Base-by-base conservation (phyloP, 2,329 filamentous ascomycete species). In the Penicillium sp. region DNA sequence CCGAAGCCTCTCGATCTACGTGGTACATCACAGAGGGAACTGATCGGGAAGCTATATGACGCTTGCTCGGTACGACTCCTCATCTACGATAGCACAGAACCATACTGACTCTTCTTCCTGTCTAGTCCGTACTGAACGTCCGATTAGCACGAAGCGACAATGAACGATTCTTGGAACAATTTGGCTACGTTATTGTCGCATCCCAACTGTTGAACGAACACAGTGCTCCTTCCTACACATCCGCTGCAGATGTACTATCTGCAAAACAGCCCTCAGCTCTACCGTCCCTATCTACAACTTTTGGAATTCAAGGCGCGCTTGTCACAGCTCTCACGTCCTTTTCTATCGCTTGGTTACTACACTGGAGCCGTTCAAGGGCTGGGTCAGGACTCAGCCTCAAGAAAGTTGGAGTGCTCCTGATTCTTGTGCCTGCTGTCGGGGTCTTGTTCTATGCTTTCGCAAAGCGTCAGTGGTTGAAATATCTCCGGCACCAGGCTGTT, bases 101-200 rank as follows among this genome's bases (percentile, higher is more conserved):
- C 17, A 36, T 41, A 35, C 59, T 65, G 8, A 67, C 47, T n/a
- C 43, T 42, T 36, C 22, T 38, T 26, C 12, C 26, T 48, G 10
- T 40, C 8, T 58, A 75, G 72, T 67, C 68, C 12, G 67, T 67
- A 11, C 52, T 75, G 59, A 74, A 72, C 60, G 66, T 67, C 37
- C 70, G 61, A 58, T 82, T 96, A 60, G 87, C 89, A 53, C 82
- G 87, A 61, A 85, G 84, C 64, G 91, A 96, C 65, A 95, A 92
- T 69, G 83, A 88, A 63, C 87, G 87, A 62, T 96, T 97, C 67
- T 82, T 96, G 56, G 92, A 97, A 74, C 89, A 91, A 69, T 97
- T 97, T 68, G 89, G 92, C 61, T 97, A 97, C 75, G 88, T 90
- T 22, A 90, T 97, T 61, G 89, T 97, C 68, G 91, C 91, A 48